Evolutionary conservation across 768 basidiomycete species (phyloP).

Genomic region (Leucosporidium scottii): DNA sequence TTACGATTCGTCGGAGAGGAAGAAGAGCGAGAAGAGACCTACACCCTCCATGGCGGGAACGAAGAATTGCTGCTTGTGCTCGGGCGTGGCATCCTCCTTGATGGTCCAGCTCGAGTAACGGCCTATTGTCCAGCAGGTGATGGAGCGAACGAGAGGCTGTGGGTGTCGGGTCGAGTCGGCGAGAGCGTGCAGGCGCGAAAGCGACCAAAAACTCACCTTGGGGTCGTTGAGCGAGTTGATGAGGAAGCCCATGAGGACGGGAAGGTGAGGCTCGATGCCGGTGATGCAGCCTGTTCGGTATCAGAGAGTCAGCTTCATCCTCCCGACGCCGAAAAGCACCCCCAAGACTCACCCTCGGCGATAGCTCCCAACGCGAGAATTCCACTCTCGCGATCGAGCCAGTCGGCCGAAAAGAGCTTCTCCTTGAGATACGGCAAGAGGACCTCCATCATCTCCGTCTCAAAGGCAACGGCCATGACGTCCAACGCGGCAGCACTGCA

Average conservation of each 20-base stretch:
- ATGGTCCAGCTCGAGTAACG: constrained; percentile 96
- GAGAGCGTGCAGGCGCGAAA: background rate
- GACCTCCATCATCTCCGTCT: constrained; percentile 78
- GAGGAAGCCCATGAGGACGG: constrained; percentile 86
- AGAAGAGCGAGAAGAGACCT: constrained; percentile 38
- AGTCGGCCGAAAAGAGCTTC: constrained; percentile 84
- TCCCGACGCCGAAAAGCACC: background rate
- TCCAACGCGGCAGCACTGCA: constrained; percentile 96
- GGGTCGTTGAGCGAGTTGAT: constrained; percentile 82
- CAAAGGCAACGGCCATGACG: constrained; percentile 88
- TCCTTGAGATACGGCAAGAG: constrained; percentile 83
- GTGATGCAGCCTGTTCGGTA: constrained; percentile 76
- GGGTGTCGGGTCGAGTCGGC: background rate
- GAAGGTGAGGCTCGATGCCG: constrained; percentile 85
- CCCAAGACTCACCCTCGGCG: constrained; percentile 76
- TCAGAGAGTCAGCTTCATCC: background rate
- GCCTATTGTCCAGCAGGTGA: constrained; percentile 99
- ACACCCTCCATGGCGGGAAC: constrained; percentile 98
- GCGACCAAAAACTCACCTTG: constrained; percentile 54
- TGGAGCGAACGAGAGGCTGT: constrained; percentile 92
- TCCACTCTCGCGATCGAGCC: constrained; percentile 90
- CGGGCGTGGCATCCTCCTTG: constrained; percentile 55
- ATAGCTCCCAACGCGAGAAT: constrained; percentile 95
- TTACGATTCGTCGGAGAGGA: background rate
- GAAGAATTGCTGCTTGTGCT: constrained; percentile 83